phyloP scores from a whole-genome alignment of 192 early-diverging fungal genomes.

The Coemansia reversa region DNA sequence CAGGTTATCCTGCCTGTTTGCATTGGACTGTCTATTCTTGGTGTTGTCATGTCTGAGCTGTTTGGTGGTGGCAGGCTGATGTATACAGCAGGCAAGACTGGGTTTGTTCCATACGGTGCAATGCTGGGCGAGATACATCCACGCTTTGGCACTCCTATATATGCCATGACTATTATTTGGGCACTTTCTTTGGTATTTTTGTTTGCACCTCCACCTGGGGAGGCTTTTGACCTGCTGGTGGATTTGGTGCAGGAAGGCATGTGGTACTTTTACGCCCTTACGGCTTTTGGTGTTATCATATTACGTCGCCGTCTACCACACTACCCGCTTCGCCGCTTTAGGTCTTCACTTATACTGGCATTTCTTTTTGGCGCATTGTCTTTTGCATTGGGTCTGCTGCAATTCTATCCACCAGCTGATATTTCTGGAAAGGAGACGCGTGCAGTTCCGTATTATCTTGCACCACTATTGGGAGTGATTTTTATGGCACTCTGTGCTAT shows the following conservation, averaged over 20 bases:
- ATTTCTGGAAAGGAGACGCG: conserved; percentile 34
- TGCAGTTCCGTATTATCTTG: conserved; percentile 39
- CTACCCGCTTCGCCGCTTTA: conserved; percentile 41
- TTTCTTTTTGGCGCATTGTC: conserved; percentile 43
- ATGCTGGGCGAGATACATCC: conserved; percentile 50
- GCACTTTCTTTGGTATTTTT: conserved; percentile 50
- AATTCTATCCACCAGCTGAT: conserved; percentile 50
- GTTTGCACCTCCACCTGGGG: conserved; percentile 54
- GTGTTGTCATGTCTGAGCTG: conserved; percentile 54
- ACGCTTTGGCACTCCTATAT: conserved; percentile 49
- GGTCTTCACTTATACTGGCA: conserved; percentile 37
- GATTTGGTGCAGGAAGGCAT: conserved; percentile 59
- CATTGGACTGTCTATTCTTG: conserved; percentile 55
- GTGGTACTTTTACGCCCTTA: conserved; percentile 60
- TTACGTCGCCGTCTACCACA: conserved; percentile 43
- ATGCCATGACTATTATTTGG: conserved; percentile 52
- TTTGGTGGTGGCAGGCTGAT: conserved; percentile 57
- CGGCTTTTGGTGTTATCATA: conserved; percentile 57
- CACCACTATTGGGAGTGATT: conserved; percentile 36
- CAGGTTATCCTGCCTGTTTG: conserved; percentile 54
- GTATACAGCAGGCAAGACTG: conserved; percentile 53
- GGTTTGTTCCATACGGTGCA: conserved; percentile 55
- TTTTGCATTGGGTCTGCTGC: conserved; percentile 34
- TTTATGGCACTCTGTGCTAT: conserved; percentile 39
- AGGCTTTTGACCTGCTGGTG: conserved; percentile 60